A percentile compares a stretch with the other conserved stretches of the same genome.
Evolutionary conservation across 352 stramenopile species (phyloP).

Genomic region (Hyphochytrium catenoides): DNA sequence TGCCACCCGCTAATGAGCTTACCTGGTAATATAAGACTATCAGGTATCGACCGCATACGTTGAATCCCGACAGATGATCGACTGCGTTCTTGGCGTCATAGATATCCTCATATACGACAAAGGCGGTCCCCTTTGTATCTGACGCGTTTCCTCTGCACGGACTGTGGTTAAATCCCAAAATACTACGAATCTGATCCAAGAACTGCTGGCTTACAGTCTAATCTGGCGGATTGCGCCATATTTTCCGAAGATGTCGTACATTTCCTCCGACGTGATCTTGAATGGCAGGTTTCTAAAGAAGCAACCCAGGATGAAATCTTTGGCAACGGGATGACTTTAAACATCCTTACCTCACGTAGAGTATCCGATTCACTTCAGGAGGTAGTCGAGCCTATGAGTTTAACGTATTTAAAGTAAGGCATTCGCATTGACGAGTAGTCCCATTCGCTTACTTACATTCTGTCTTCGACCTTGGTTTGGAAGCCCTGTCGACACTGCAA

Average conservation of each 20-base stretch:
- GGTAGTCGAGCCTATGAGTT: constrained; percentile 73
- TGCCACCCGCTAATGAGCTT: too few relatives aligned
- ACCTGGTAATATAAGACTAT: constrained; percentile 98
- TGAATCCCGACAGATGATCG: constrained; percentile 96
- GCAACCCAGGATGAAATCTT: not conserved
- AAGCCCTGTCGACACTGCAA: too few relatives aligned
- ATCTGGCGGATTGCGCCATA: constrained; percentile 98
- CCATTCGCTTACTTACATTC: too few relatives aligned
- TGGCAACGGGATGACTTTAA: too few relatives aligned
- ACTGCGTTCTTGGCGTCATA: constrained; percentile 97
- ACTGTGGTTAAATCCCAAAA: not conserved
- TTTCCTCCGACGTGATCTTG: constrained; percentile 91
- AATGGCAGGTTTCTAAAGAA: constrained; percentile 91
- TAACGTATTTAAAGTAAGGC: too few relatives aligned
- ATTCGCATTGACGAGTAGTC: too few relatives aligned
- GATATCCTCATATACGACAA: constrained; percentile 98
- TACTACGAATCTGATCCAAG: not conserved
- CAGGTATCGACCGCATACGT: constrained; percentile 93
- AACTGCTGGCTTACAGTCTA: constrained; percentile 18
- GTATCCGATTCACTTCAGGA: constrained; percentile 92
- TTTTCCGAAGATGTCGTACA: constrained; percentile 99
- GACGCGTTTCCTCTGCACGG: constrained; percentile 10
- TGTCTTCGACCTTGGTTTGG: too few relatives aligned
- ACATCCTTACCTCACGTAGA: constrained; percentile 74
- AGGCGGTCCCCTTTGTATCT: constrained; percentile 89